Conservation (phyloP, 2,329 filamentous ascomycete genomes). For the Cadophora sp. region DNA sequence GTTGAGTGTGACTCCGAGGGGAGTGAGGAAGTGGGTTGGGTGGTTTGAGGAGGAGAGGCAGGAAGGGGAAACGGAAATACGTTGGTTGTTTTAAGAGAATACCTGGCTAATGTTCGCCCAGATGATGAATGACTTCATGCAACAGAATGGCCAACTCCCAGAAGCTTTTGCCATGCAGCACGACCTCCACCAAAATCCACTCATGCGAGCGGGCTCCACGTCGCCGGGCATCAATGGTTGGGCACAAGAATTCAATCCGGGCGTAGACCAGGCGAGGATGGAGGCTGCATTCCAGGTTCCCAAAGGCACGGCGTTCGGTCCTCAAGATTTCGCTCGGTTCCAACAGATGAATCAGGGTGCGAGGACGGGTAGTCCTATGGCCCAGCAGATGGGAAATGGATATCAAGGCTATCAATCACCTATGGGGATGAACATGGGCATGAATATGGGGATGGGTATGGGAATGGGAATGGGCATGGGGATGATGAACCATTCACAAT, state of each 20-base stretch:
- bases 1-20: neutral
- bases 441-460: conserved; percentile 54
- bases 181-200: conserved; percentile 40
- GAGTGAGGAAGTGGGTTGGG: neutral
- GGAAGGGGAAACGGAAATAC: neutral
- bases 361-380: conserved; percentile 64
- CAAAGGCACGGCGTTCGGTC: conserved; percentile 69
- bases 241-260: conserved; percentile 69
- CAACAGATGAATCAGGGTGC: conserved; percentile 72
- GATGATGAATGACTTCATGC: conserved; percentile 95
- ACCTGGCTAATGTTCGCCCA: conserved; percentile 48
- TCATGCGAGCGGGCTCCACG: conserved; percentile 39
- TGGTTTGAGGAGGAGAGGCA: neutral
- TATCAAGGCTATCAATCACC: conserved; percentile 61
- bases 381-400: conserved; percentile 52
- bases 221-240: conserved; percentile 57
- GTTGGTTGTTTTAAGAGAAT: neutral
- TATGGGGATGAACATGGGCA: conserved; percentile 60
- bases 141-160: conserved; percentile 71
- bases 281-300: conserved; percentile 71
- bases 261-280: conserved; percentile 68
- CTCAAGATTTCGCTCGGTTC: conserved; percentile 88
- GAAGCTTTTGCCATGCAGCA: conserved; percentile 46
- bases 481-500: conserved; percentile 52
- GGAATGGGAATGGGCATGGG: conserved; percentile 59